These are phyloP conservation scores for Kwoniella bestiolae DNA, from an alignment of 768 basidiomycete species.

Conservation along the genomic window DNA sequence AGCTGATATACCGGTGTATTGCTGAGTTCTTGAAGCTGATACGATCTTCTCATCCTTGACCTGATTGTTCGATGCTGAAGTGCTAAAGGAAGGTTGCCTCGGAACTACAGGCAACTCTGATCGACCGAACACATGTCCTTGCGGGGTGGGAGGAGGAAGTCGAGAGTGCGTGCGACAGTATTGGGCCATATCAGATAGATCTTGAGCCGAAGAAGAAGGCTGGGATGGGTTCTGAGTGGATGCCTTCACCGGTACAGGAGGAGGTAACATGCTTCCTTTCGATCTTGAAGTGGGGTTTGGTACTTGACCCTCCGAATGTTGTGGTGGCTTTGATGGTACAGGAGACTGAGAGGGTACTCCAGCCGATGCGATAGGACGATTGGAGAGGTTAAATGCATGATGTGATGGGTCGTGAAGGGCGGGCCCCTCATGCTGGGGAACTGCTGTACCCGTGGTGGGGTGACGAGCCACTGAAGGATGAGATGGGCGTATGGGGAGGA, in stretches of 20 bases:
- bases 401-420: no score
- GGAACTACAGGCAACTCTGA: not conserved
- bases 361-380: no score
- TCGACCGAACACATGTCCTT: conserved; percentile 1
- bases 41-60: not conserved
- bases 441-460: no score
- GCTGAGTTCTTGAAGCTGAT: no score
- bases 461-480: no score
- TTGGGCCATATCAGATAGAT: not conserved
- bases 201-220: conserved; percentile 1
- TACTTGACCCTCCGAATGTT: no score
- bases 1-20: no score
- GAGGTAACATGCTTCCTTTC: not conserved
- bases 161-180: not conserved
- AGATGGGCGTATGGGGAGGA: no score
- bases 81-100: not conserved
- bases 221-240: not conserved
- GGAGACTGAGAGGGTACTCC: no score
- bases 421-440: no score
- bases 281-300: no score
- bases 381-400: no score
- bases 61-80: not conserved
- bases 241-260: not conserved
- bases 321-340: not conserved
- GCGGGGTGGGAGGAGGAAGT: conserved; percentile 6